Evolutionary conservation across 176 grass and related monocot genomes (phyloP).

Genomic region (Oryza glaberrima): DNA sequence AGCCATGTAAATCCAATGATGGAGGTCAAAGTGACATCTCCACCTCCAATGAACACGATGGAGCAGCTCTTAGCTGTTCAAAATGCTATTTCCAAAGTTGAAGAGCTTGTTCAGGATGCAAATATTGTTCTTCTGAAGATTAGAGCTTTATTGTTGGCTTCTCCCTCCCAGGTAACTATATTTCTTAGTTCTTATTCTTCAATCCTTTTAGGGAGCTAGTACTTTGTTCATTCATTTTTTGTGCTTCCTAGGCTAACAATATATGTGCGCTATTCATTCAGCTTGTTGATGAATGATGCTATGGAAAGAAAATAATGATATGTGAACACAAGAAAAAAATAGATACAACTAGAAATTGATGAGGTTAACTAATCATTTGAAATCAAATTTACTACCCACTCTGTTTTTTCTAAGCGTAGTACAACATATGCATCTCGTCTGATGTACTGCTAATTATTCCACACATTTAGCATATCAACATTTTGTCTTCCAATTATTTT

Average conservation of each 20-base stretch:
- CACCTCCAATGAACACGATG: slow-evolving; percentile 88
- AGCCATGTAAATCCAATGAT: slow-evolving; percentile 72
- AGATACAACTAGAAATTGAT: background rate
- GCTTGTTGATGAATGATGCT: slow-evolving; percentile 4
- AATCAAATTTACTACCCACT: background rate
- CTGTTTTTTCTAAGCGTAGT: background rate
- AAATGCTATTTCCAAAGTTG: slow-evolving; percentile 92
- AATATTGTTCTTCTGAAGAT: slow-evolving; percentile 95
- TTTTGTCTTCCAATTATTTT: background rate
- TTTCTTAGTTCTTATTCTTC: slow-evolving; percentile 3
- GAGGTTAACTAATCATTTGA: background rate
- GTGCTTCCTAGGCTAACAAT: slow-evolving; percentile 16
- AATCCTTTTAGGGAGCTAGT: slow-evolving; percentile 19
- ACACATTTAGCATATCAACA: background rate
- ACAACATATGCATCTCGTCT: background rate
- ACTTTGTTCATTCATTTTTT: slow-evolving; percentile 5
- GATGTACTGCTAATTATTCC: background rate
- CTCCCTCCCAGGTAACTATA: slow-evolving; percentile 77
- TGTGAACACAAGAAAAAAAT: background rate
- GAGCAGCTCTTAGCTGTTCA: slow-evolving; percentile 97
- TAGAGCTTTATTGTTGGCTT: slow-evolving; percentile 77
- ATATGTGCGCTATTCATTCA: background rate
- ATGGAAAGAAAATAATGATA: slow-evolving; percentile 8
- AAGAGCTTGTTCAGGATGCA: slow-evolving; percentile 88
- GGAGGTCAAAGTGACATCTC: slow-evolving; percentile 79